phyloP scores from a whole-genome alignment of 2,329 filamentous ascomycete species.

The Aureobasidium musti region DNA sequence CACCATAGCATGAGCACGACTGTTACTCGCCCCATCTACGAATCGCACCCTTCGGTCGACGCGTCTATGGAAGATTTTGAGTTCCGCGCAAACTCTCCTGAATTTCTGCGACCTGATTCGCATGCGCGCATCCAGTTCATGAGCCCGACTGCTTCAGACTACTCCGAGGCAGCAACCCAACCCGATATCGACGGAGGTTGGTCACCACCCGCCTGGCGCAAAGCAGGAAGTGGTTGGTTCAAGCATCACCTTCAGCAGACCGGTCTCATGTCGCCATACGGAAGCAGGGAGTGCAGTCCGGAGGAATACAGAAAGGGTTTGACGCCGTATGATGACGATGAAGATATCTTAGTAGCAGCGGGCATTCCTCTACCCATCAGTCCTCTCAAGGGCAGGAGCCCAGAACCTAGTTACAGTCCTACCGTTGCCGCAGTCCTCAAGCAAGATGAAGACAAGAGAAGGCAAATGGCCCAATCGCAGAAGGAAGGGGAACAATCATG shows the following conservation, averaged over 20 bases:
- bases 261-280: slow-evolving; percentile 32
- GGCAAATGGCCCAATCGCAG: slow-evolving; percentile 7
- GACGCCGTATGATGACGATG: slow-evolving; percentile 50
- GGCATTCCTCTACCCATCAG: slow-evolving; percentile 61
- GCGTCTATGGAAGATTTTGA: slow-evolving; percentile 65
- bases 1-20: slow-evolving; percentile 32
- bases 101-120: slow-evolving; percentile 62
- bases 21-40: slow-evolving; percentile 48
- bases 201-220: slow-evolving; percentile 67
- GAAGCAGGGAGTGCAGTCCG: slow-evolving; percentile 55
- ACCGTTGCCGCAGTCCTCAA: slow-evolving; percentile 23
- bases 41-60: slow-evolving; percentile 59
- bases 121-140: slow-evolving; percentile 50
- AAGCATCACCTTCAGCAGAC: slow-evolving; percentile 42
- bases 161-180: slow-evolving; percentile 48
- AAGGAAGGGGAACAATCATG: slow-evolving; percentile 21
- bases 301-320: slow-evolving; percentile 55
- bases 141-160: slow-evolving; percentile 47
- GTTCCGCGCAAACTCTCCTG: slow-evolving; percentile 55
- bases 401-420: slow-evolving; percentile 35
- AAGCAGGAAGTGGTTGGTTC: slow-evolving; percentile 62
- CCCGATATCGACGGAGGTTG: slow-evolving; percentile 58
- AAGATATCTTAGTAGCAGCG: slow-evolving; percentile 41
- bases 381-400: slow-evolving; percentile 45
- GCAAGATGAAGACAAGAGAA: slow-evolving; percentile 28